Base-by-base conservation (phyloP, 2,329 filamentous ascomycete species). In the Penicillium brasilianum region DNA sequence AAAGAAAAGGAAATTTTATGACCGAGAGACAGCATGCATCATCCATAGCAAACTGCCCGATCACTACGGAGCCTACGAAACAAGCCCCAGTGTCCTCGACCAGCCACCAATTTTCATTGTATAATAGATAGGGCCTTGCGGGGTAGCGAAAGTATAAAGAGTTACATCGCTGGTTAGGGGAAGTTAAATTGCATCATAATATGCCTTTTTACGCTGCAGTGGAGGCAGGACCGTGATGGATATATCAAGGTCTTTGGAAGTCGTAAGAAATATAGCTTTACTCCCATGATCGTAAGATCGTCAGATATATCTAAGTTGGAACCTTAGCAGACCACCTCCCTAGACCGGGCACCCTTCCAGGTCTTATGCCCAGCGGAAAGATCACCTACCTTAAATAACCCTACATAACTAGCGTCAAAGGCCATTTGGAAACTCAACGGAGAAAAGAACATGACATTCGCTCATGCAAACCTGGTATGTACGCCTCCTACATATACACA, bases 81-180 rank as follows among this genome's bases (percentile, higher is more conserved):
- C n/a, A 25, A 57, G 55, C 37, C 44, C 28, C 55, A 51, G 48
- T 51, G 10, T 18, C 28, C 46, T 43, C 20, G 51, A 25, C 57
- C 57, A 63, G 63, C 60, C 53, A 62, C 54, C 58, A 53, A 54
- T 66, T 67, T 68, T 28, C 32, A 63, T 68, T 68, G 66, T 68
- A 64, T 67, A 66, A 69, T 67, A 30, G 50, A 60, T 55, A 49
- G 34, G 49, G 62, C 16, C 66, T 67, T 72, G 72, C 72, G 72
- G 72, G 72, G 72, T 74, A 70, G 53, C 49, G 16, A 37, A 62
- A 59, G 46, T 57, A 51, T 60, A 61, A 53, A 55, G 55, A 61
- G 59, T 61, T 61, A 61, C 55, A 58, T 58, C 46, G 59, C 44
- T 13, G 16, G 14, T 8, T n/a, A 48, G 1, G n/a, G n/a, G 20